These are phyloP conservation scores for Pittosporum tobira DNA, from an alignment of 129 eudicot species.

Conservation along the genomic window DNA sequence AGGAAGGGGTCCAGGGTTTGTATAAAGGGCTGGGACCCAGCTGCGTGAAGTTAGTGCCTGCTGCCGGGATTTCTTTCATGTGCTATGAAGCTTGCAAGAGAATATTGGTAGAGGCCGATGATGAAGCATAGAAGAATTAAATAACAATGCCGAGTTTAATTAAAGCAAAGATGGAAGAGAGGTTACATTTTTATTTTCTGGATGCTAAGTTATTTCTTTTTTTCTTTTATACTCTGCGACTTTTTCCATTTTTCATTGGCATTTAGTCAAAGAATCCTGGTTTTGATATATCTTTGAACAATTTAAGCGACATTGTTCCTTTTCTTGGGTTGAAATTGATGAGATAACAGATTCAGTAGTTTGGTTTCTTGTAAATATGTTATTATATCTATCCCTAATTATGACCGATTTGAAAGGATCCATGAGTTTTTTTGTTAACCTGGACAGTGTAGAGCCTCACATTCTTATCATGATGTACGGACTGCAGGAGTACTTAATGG, in stretches of 20 bases:
- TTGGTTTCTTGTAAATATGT: too few species aligned
- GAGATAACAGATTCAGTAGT: neutral
- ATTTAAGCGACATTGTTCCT: neutral
- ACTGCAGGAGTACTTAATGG: too few species aligned
- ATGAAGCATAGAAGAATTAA: constrained; percentile 23
- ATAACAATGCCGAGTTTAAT: neutral
- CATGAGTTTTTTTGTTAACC: too few species aligned
- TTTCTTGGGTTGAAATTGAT: neutral
- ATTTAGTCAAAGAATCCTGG: constrained; percentile 1
- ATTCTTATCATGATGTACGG: too few species aligned
- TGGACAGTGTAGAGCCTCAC: too few species aligned
- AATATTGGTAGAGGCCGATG: constrained; percentile 69
- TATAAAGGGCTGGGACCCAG: constrained; percentile 88
- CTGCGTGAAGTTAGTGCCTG: constrained; percentile 77
- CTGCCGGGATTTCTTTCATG: constrained; percentile 95
- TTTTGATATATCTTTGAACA: neutral
- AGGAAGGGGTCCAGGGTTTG: constrained; percentile 65
- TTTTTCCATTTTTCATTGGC: too few species aligned
- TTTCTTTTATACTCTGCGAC: neutral
- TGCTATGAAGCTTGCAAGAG: constrained; percentile 91
- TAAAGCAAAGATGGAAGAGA: neutral
- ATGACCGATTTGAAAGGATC: too few species aligned
- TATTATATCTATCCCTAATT: too few species aligned
- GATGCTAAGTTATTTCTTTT: neutral
- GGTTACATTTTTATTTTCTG: neutral